These are phyloP conservation scores for Phytophthora niederhauseri DNA, from an alignment of 352 stramenopile species.

Conservation along the genomic window DNA sequence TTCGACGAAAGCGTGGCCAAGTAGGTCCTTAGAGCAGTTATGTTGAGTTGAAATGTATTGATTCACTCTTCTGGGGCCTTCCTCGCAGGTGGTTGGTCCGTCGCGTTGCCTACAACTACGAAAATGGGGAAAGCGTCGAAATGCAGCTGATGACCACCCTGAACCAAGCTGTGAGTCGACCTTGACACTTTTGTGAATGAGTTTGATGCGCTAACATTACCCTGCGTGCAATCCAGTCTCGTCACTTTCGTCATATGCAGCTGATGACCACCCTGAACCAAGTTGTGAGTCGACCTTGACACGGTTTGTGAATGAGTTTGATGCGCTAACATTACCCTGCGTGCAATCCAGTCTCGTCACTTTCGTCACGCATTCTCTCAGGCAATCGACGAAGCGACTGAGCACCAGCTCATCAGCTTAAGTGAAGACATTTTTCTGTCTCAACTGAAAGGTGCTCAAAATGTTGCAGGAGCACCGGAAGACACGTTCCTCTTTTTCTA, in stretches of 20 bases:
- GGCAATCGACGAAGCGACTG: conserved; percentile 45
- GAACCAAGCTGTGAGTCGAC: conserved; percentile 41
- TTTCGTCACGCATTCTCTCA: conserved; percentile 46
- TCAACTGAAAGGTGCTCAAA: neutral
- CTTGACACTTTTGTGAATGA: too few relatives aligned
- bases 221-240: too few relatives aligned
- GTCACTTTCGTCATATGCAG: too few relatives aligned
- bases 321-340: neutral
- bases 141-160: conserved; percentile 29
- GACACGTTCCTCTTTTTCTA: conserved; percentile 48
- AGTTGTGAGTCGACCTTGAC: conserved; percentile 26
- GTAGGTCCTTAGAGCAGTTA: conserved; percentile 24
- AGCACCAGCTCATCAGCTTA: conserved; percentile 35
- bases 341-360: conserved; percentile 31
- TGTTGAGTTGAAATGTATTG: neutral
- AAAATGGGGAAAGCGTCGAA: conserved; percentile 37
- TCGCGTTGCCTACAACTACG: conserved; percentile 56
- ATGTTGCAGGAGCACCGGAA: neutral
- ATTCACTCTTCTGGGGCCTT: neutral
- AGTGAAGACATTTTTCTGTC: conserved; percentile 8
- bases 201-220: too few relatives aligned
- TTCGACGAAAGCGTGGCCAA: conserved; percentile 38
- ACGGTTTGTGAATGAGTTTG: neutral
- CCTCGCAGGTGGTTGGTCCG: conserved; percentile 39
- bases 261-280: conserved; percentile 40